phyloP scores from a whole-genome alignment of 768 basidiomycete genomes.

The Leccinum sublutescens region DNA sequence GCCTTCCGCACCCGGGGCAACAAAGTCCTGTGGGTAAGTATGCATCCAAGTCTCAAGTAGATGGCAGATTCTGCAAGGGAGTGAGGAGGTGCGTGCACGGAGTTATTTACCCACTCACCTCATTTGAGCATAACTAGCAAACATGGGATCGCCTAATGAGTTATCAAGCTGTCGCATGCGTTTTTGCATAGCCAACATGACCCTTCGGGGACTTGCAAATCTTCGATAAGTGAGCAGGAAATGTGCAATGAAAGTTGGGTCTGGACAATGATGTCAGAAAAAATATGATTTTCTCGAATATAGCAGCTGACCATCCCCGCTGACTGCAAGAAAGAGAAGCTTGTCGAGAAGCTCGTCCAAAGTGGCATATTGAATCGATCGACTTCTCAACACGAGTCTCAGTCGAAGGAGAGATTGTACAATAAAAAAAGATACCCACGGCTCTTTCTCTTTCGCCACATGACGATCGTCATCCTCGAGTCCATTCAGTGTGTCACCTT shows the following conservation, averaged over 20 bases:
- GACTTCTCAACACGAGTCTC: slow-evolving; percentile 29
- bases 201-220: slow-evolving; percentile 74
- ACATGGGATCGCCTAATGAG: slow-evolving; percentile 75
- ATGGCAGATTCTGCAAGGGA: slow-evolving; percentile 63
- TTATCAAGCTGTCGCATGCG: slow-evolving; percentile 76
- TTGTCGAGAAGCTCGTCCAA: slow-evolving; percentile 81
- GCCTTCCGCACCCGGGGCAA: slow-evolving; percentile 68
- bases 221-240: slow-evolving; percentile 83
- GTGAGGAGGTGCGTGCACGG: slow-evolving; percentile 3
- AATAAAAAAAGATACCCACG: slow-evolving; percentile 39
- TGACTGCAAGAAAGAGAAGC: slow-evolving; percentile 77
- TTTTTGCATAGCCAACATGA: slow-evolving; percentile 86
- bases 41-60: slow-evolving; percentile 76
- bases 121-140: slow-evolving; percentile 88
- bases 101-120: slow-evolving; percentile 42
- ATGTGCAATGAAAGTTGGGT: slow-evolving; percentile 72
- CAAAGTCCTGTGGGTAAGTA: slow-evolving; percentile 77
- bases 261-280: slow-evolving; percentile 37
- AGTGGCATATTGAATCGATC: slow-evolving; percentile 70
- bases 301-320: slow-evolving; percentile 66
- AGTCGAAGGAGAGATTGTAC: slow-evolving; percentile 6
- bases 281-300: slow-evolving; percentile 4
- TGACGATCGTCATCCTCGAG: slow-evolving; percentile 27
- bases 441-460: slow-evolving; percentile 44
- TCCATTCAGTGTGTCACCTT: slow-evolving; percentile 16